phyloP scores from a whole-genome alignment of 1,284 basidiomycete genomes.

The Fistulinella cinereoalba region DNA sequence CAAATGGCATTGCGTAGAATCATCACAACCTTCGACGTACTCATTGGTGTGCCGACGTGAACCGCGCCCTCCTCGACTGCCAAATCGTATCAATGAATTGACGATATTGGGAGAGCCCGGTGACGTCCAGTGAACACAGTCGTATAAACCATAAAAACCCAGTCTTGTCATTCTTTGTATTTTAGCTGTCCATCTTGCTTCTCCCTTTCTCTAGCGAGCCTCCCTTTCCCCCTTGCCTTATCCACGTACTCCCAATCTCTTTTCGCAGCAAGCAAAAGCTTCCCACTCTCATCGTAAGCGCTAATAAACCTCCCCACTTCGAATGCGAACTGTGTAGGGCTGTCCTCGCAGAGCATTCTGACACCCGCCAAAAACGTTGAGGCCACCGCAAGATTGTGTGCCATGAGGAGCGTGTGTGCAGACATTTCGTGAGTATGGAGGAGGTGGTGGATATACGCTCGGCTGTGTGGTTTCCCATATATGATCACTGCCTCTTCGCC shows the following conservation, averaged over 20 bases:
- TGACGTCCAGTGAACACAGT: too few species aligned
- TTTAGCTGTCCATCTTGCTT: conserved; percentile 8
- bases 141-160: background rate
- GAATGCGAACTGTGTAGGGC: conserved; percentile 35
- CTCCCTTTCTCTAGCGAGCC: conserved; percentile 22
- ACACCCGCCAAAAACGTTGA: conserved; percentile 62
- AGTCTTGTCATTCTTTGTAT: background rate
- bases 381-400: conserved; percentile 71
- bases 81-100: too few species aligned
- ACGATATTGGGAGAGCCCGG: too few species aligned
- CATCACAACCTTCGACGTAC: conserved; percentile 8
- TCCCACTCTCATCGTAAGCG: conserved; percentile 48
- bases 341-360: conserved; percentile 40
- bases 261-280: conserved; percentile 51
- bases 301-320: conserved; percentile 52
- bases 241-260: conserved; percentile 62
- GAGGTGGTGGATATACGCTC: conserved; percentile 80
- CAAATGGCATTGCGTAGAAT: conserved; percentile 21
- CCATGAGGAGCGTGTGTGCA: conserved; percentile 65
- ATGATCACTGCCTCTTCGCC: background rate
- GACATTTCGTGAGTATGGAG: conserved; percentile 86
- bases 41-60: too few species aligned
- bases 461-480: conserved; percentile 43
- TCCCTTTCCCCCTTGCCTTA: conserved; percentile 29
- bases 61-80: too few species aligned